Conservation (phyloP, 805 yeast species). For the Candida silvicultrix region DNA sequence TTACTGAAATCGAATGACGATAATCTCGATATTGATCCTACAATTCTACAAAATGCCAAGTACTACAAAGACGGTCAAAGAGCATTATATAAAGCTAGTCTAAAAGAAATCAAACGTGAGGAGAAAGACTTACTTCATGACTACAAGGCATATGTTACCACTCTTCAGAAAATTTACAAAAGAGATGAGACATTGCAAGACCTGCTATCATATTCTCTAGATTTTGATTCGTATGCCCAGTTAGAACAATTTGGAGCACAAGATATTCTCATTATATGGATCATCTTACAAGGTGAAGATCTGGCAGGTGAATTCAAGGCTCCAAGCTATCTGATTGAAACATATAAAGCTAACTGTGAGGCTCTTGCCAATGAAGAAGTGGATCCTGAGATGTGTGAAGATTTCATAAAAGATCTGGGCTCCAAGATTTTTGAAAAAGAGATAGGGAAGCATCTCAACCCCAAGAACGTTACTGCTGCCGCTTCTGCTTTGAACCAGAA, state of each 20-base stretch:
- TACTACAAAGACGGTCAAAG: slow-evolving; percentile 47
- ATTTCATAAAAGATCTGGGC: not conserved
- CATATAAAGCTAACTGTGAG: not conserved
- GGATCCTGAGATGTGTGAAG: not conserved
- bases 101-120: slow-evolving; percentile 36
- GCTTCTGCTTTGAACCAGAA: not conserved
- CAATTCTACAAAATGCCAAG: slow-evolving; percentile 25
- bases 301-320: not conserved
- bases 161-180: slow-evolving; percentile 46
- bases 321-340: not conserved
- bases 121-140: slow-evolving; percentile 45
- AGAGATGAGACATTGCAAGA: slow-evolving; percentile 43
- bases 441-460: not conserved
- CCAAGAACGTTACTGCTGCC: not conserved
- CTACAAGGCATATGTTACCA: slow-evolving; percentile 36
- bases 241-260: slow-evolving; percentile 24
- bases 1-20: slow-evolving; percentile 11
- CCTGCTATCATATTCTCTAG: slow-evolving; percentile 41
- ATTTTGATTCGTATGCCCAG: slow-evolving; percentile 38
- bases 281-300: not conserved
- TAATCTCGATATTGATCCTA: slow-evolving; percentile 9
- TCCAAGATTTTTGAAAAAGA: not conserved
- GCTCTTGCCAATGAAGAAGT: not conserved
- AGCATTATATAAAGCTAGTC: slow-evolving; percentile 35
- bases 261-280: not conserved